Evolutionary conservation across 495 filamentous ascomycete genomes (phyloP).

Genomic region (Xylaria scruposa): DNA sequence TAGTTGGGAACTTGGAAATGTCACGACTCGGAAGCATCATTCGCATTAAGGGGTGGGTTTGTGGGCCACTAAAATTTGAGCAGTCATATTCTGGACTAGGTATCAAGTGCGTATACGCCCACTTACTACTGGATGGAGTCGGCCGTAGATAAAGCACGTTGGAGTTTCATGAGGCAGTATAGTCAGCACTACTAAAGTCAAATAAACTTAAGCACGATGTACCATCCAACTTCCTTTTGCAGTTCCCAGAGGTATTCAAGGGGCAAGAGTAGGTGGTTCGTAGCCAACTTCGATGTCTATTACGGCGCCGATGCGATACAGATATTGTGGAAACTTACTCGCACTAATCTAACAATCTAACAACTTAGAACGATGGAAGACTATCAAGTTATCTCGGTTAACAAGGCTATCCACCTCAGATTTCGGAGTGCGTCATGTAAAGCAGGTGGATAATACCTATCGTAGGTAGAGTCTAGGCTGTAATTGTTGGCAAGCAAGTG

Average conservation of each 20-base stretch:
- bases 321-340: conserved; percentile 14
- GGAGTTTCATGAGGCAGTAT: conserved; percentile 2
- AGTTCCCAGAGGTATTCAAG: not conserved
- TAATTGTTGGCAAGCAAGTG: not conserved
- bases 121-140: not conserved
- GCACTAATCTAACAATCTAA: not conserved
- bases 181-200: not conserved
- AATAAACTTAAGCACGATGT: not conserved
- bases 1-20: conserved; percentile 14
- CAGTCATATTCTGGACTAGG: not conserved
- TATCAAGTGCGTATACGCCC: conserved; percentile 1
- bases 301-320: not conserved
- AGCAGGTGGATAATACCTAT: conserved; percentile 7
- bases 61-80: not conserved
- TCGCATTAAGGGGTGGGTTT: conserved; percentile 7
- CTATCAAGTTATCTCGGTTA: conserved; percentile 3
- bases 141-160: conserved; percentile 1
- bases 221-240: not conserved
- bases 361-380: not conserved
- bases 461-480: not conserved
- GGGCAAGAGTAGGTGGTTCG: not conserved
- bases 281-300: not conserved
- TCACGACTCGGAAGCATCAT: conserved; percentile 1
- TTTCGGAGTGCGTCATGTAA: conserved; percentile 1
- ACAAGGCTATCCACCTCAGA: not conserved